phyloP scores from a whole-genome alignment of 345 rosid genomes.

The Melaleuca quinquenervia region DNA sequence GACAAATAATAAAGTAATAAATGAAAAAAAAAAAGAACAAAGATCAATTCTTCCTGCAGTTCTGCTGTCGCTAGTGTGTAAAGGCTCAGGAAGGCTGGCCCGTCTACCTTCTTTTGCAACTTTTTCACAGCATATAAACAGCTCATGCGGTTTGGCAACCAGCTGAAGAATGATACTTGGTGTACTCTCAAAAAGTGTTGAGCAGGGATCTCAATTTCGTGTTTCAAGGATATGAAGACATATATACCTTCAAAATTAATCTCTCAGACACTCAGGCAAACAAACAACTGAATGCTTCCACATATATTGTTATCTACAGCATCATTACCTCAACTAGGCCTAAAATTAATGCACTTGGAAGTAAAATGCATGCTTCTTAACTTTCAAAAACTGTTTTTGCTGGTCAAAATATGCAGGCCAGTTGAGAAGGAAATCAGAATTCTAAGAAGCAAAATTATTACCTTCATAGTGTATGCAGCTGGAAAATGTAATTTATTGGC shows the following conservation, averaged over 20 bases:
- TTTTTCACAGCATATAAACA: background rate
- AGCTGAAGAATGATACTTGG: background rate
- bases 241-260: background rate
- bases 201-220: background rate
- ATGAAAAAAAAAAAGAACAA: background rate
- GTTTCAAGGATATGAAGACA: background rate
- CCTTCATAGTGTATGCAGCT: conserved; percentile 82
- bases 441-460: conserved; percentile 4
- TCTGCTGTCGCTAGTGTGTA: background rate
- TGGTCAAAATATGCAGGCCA: background rate
- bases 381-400: background rate
- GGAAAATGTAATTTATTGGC: conserved; percentile 77
- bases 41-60: background rate
- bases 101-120: background rate
- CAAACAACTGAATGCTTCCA: background rate
- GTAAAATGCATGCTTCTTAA: background rate
- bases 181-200: background rate
- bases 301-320: background rate
- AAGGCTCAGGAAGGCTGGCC: background rate
- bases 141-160: background rate
- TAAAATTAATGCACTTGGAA: background rate
- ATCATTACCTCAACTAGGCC: background rate
- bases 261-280: background rate
- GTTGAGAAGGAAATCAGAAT: background rate
- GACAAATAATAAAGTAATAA: background rate